Evolutionary conservation across 2,329 filamentous ascomycete species (phyloP).

Genomic region (Penicillium sp.): DNA sequence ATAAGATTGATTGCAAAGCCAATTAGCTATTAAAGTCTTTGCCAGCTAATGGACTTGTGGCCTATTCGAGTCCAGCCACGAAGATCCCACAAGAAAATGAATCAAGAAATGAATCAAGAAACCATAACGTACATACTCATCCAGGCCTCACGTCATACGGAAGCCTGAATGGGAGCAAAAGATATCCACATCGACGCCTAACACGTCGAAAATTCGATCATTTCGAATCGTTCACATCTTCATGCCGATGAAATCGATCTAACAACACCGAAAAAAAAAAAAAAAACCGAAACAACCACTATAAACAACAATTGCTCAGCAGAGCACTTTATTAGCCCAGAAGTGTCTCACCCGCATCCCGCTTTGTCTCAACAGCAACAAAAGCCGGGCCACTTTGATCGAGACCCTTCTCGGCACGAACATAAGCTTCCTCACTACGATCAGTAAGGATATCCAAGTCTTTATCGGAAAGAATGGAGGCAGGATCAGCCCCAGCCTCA

Average conservation of each 20-base stretch:
- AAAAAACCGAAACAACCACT: background rate
- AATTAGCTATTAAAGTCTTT: background rate
- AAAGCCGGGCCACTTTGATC: slow-evolving; percentile 60
- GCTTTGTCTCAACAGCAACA: slow-evolving; percentile 77
- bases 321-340: slow-evolving; percentile 21
- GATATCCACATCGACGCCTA: background rate
- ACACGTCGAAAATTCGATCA: background rate
- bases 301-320: background rate
- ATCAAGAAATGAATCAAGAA: background rate
- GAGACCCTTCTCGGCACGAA: slow-evolving; percentile 73
- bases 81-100: background rate
- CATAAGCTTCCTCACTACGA: slow-evolving; percentile 66
- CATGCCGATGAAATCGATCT: background rate
- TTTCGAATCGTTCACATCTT: background rate
- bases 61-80: background rate
- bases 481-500: slow-evolving; percentile 55
- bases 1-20: background rate
- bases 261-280: background rate
- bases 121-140: background rate
- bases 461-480: slow-evolving; percentile 68
- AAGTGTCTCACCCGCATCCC: slow-evolving; percentile 40
- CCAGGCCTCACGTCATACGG: background rate
- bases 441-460: slow-evolving; percentile 81
- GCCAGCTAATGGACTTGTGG: background rate
- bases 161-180: background rate